Evolutionary conservation across 345 rosid genomes (phyloP).

Genomic region (Populus simonii): DNA sequence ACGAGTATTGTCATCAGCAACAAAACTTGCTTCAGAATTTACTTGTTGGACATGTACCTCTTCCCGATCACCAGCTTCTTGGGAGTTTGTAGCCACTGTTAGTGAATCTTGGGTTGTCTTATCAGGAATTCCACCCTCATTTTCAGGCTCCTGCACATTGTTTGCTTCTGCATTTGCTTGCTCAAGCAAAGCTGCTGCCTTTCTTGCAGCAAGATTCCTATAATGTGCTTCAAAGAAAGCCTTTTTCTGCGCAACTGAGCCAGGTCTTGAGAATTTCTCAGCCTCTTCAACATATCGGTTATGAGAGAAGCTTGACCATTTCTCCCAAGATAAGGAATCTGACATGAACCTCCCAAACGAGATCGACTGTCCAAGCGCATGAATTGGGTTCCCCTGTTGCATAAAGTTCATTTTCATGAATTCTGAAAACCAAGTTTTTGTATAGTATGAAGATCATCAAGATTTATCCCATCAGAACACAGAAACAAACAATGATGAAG

Average conservation of each 20-base stretch:
- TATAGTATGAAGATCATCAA: too few species aligned
- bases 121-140: neutral
- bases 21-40: conserved; percentile 7
- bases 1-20: conserved; percentile 11
- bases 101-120: neutral
- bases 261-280: conserved; percentile 42
- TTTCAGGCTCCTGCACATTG: conserved; percentile 2
- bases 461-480: too few species aligned
- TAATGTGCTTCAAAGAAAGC: conserved; percentile 54
- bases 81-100: neutral
- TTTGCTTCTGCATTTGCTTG: conserved; percentile 23
- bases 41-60: conserved; percentile 11
- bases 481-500: too few species aligned
- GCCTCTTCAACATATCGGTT: conserved; percentile 49
- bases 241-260: conserved; percentile 50
- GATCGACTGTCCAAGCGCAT: conserved; percentile 35
- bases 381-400: conserved; percentile 31
- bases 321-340: conserved; percentile 42
- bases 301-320: conserved; percentile 43
- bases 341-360: conserved; percentile 49
- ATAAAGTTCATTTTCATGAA: neutral
- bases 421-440: neutral
- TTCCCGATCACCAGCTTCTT: conserved; percentile 1
- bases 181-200: conserved; percentile 39
- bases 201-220: conserved; percentile 39